Percentiles rank a stretch among this genome's conserved stretches.
phyloP scores from a whole-genome alignment of 2,329 filamentous ascomycete genomes.

The Ophiostoma montium region DNA sequence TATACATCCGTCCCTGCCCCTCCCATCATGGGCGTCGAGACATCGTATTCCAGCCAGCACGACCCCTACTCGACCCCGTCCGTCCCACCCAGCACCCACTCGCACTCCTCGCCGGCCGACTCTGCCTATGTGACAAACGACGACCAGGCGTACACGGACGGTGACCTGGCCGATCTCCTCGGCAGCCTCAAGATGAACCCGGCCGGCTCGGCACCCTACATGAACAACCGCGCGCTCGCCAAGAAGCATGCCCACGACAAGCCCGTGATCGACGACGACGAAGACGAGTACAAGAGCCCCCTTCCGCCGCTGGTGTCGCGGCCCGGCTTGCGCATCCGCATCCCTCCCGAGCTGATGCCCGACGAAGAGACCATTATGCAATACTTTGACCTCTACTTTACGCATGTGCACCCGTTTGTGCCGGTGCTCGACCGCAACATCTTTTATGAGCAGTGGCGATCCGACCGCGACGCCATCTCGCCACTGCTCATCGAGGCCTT shows the following conservation, averaged over 20 bases:
- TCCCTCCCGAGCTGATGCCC: conserved; percentile 88
- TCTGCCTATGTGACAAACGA: conserved; percentile 30
- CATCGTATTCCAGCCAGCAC: conserved; percentile 30
- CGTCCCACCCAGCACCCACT: conserved; percentile 28
- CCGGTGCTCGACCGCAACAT: conserved; percentile 72
- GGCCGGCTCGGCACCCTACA: conserved; percentile 75
- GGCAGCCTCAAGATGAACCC: conserved; percentile 81
- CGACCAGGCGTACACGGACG: conserved; percentile 47
- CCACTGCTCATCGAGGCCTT: conserved; percentile 80
- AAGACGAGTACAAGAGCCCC: conserved; percentile 57
- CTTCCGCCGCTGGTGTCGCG: conserved; percentile 55
- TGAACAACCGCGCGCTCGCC: conserved; percentile 40
- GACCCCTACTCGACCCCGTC: conserved; percentile 41
- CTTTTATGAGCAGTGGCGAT: conserved; percentile 84
- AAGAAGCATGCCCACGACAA: conserved; percentile 31
- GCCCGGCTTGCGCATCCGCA: conserved; percentile 66
- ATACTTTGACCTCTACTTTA: conserved; percentile 85
- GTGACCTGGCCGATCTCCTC: conserved; percentile 65
- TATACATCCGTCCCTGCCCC: conserved; percentile 41
- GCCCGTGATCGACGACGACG: conserved; percentile 51
- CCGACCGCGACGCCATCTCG: conserved; percentile 69
- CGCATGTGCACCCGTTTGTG: conserved; percentile 81
- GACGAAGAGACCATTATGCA: conserved; percentile 66
- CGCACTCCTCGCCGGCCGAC: conserved; percentile 28
- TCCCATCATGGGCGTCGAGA: conserved; percentile 35